phyloP scores from a whole-genome alignment of 73 alveolate genomes.

The Paramecium sexaurelia region DNA sequence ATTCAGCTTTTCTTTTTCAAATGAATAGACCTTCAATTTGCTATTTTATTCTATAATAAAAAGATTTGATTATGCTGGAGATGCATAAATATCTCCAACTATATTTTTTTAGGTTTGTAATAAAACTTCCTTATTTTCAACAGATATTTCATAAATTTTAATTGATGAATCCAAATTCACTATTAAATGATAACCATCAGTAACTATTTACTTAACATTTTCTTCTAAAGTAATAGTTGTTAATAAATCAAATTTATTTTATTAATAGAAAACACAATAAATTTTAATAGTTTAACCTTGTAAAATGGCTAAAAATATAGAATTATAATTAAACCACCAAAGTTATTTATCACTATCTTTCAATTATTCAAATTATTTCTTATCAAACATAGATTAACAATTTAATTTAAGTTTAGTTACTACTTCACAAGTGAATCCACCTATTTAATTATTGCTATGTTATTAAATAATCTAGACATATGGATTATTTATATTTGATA shows the following conservation, averaged over 20 bases:
- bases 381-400: not conserved
- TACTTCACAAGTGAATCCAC: not conserved
- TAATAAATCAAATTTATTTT: not conserved
- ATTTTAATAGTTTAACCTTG: not conserved
- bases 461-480: not conserved
- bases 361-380: not conserved
- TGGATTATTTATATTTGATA: not conserved
- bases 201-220: not conserved
- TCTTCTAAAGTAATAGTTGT: not conserved
- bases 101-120: not conserved
- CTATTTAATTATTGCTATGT: not conserved
- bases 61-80: not conserved
- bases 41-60: not conserved
- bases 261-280: not conserved
- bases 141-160: not conserved
- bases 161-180: not conserved
- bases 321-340: conserved; percentile 15
- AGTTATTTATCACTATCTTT: not conserved
- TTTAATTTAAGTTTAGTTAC: not conserved
- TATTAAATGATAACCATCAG: not conserved
- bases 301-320: not conserved
- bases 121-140: not conserved
- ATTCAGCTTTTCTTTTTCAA: not conserved
- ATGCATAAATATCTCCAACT: not conserved
- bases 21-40: not conserved